Conservation (phyloP, 768 basidiomycete species). For the Cystoderma amianthinum region DNA sequence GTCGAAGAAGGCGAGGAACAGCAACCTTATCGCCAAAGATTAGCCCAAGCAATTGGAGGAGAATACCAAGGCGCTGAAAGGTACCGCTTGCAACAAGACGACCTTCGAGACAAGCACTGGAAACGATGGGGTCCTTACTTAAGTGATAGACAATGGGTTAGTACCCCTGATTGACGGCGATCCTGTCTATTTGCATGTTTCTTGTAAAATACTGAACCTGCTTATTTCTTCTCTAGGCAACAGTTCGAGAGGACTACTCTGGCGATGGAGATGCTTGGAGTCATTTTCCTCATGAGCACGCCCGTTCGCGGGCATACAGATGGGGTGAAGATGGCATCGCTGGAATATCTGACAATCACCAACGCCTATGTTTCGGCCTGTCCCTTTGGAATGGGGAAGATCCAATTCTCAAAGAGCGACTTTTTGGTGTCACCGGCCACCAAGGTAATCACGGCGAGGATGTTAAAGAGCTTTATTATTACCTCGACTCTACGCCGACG, state of each 20-base stretch:
- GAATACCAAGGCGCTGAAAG: constrained; percentile 81
- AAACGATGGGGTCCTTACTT: constrained; percentile 99
- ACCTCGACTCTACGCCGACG: constrained; percentile 96
- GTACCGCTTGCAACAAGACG: constrained; percentile 80
- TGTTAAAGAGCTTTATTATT: constrained; percentile 98
- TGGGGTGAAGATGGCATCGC: constrained; percentile 99
- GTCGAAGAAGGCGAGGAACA: constrained; percentile 13
- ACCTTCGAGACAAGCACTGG: constrained; percentile 81
- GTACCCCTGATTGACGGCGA: constrained; percentile 17
- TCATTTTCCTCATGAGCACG: constrained; percentile 92
- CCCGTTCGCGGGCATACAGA: constrained; percentile 89
- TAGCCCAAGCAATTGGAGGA: constrained; percentile 56
- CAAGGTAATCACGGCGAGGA: constrained; percentile 99
- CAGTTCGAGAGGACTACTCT: constrained; percentile 98
- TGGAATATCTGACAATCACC: constrained; percentile 96
- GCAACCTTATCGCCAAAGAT: constrained; percentile 51
- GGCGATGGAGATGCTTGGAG: constrained; percentile 93
- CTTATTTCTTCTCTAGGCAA: constrained; percentile 54
- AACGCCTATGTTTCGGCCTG: constrained; percentile 84
- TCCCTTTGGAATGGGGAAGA: constrained; percentile 95
- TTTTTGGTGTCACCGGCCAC: constrained; percentile 94
- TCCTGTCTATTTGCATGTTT: constrained; percentile 6
- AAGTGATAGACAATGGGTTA: constrained; percentile 94
- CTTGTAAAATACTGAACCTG: not conserved
- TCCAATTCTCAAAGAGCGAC: constrained; percentile 90